These are phyloP conservation scores for Penicillium sp. DNA, from an alignment of 2,329 filamentous ascomycete species.

Conservation along the genomic window DNA sequence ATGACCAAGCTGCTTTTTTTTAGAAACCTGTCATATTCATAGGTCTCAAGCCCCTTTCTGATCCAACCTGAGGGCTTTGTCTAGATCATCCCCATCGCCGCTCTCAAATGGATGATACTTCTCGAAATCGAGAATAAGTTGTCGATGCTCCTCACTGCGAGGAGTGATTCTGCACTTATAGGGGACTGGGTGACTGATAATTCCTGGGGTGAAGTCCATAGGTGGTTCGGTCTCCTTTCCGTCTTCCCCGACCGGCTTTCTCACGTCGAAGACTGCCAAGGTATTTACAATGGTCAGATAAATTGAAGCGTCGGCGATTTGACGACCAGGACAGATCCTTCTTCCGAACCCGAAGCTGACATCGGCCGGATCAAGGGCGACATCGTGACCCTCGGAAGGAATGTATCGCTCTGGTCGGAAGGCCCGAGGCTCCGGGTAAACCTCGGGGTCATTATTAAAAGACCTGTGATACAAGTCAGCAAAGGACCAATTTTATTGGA, in stretches of 20 bases:
- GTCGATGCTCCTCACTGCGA: conserved; percentile 35
- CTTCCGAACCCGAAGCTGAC: conserved; percentile 43
- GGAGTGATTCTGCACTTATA: conserved; percentile 40
- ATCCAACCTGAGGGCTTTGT: not conserved
- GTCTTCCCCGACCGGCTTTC: conserved; percentile 37
- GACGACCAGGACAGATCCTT: conserved; percentile 46
- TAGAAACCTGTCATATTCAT: too few relatives aligned
- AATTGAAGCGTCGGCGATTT: conserved; percentile 45
- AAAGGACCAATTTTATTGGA: not conserved
- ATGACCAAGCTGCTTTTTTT: too few relatives aligned
- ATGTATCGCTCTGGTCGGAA: conserved; percentile 53
- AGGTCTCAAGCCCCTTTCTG: not conserved
- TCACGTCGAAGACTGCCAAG: conserved; percentile 54
- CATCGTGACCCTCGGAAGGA: conserved; percentile 27
- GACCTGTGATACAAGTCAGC: not conserved
- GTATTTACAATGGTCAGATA: conserved; percentile 51
- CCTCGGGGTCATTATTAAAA: conserved; percentile 36
- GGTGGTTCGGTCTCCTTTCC: conserved; percentile 43
- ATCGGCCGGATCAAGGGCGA: conserved; percentile 35
- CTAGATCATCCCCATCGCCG: conserved; percentile 37
- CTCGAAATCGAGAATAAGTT: conserved; percentile 40
- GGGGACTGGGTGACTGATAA: conserved; percentile 42
- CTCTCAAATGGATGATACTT: conserved; percentile 43
- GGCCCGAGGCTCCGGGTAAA: conserved; percentile 38
- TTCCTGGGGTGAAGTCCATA: conserved; percentile 39